Base-by-base conservation (phyloP, 2,329 filamentous ascomycete species). In the Xylariaceae sp. region DNA sequence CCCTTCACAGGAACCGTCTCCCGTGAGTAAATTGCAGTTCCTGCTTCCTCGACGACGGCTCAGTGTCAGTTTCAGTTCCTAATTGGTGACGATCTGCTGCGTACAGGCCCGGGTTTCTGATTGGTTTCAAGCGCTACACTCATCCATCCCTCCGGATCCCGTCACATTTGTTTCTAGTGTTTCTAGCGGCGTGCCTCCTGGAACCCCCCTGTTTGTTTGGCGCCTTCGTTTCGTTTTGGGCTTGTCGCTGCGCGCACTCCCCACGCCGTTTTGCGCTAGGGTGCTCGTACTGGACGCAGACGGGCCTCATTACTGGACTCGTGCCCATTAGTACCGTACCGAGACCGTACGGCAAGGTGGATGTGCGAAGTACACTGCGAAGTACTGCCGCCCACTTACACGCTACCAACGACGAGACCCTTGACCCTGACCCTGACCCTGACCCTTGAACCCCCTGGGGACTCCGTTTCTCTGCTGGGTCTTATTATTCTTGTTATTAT, bases 101-200 rank as follows among this genome's bases (percentile, higher is more conserved):
- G 9, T 30, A 4, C 17, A 11, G 17, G 11, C 34, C n/a, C 37
- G 5, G 4, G 18, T 10, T 23, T 55, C 57, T 60, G 60, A 58
- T 54, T 58, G 23, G 59, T 62, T 56, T 61, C 60, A 62, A 61
- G 61, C 5, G 52, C 62, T 65, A 68, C 66, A 60, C 64, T 53
- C 61, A 49, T 56, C 61, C 63, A 64, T 63, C 63, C 61, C 60
- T 60, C 62, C 64, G 67, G 65, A 68, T 67, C 56, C 65, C 64
- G 67, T 72, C 69, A 71, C 68, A 67, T 67, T 15, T 63, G 62
- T 64, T 66, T 67, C 64, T 67, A 68, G 65, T 59, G 63, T 66
- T 64, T 64, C 67, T 67, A 64, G 53, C 64, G 61, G 66, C 65
- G 56, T 57, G 58, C 62, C 57, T 37, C 61, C 63, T 66, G 66